These are phyloP conservation scores for Lanmaoa rubissima DNA, from an alignment of 768 basidiomycete genomes.

Conservation along the genomic window DNA sequence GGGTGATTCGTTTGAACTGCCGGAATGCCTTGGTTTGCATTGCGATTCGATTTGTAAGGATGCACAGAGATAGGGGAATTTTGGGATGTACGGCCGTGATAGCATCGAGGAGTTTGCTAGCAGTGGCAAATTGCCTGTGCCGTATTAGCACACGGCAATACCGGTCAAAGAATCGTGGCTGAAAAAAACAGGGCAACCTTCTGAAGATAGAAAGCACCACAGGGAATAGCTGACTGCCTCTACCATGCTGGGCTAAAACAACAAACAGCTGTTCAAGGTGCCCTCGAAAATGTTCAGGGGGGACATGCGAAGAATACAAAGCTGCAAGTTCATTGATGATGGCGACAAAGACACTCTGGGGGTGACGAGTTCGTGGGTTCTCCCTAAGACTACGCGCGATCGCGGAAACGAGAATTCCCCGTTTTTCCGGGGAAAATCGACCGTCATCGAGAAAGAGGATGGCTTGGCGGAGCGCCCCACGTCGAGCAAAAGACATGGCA, in stretches of 20 bases:
- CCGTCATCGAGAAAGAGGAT: constrained; percentile 35
- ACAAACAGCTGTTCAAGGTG: constrained; percentile 45
- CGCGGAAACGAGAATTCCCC: constrained; percentile 38
- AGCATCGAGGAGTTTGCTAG: constrained; percentile 32
- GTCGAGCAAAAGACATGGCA: constrained; percentile 27
- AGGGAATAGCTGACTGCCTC: constrained; percentile 36
- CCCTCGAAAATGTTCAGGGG: constrained; percentile 40
- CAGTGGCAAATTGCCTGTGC: constrained; percentile 38
- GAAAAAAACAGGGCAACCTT: constrained; percentile 39
- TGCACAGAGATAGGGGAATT: constrained; percentile 10
- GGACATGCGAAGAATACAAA: constrained; percentile 36
- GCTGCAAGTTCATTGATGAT: constrained; percentile 37
- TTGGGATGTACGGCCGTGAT: constrained; percentile 13
- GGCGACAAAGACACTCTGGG: constrained; percentile 29
- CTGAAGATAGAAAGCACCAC: constrained; percentile 41
- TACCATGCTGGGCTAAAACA: constrained; percentile 38
- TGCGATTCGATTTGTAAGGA: constrained; percentile 2
- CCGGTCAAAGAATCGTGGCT: constrained; percentile 36
- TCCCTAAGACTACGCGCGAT: constrained; percentile 39
- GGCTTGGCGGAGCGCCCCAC: constrained; percentile 28
- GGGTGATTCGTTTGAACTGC: neutral
- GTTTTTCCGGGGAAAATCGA: constrained; percentile 30
- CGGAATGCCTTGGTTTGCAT: constrained; percentile 11
- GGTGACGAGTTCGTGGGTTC: constrained; percentile 32
- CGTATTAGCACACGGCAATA: constrained; percentile 40